Percentiles rank a stretch among this genome's conserved stretches.
Evolutionary conservation across 2,329 filamentous ascomycete genomes (phyloP).

Genomic region (Cryphonectria japonica): DNA sequence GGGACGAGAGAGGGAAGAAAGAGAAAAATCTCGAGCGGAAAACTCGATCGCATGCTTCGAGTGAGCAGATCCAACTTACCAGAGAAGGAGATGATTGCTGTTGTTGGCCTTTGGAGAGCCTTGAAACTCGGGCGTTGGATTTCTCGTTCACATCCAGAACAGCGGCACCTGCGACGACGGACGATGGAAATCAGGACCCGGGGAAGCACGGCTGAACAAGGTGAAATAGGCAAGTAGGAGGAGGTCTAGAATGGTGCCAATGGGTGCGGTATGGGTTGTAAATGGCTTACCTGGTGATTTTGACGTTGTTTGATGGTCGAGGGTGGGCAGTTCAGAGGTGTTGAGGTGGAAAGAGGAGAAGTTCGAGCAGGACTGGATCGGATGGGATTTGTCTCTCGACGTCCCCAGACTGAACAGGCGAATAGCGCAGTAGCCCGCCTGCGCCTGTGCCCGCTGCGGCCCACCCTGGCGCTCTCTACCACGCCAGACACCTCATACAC

Average conservation of each 20-base stretch:
- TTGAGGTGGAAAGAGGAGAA: conserved; percentile 38
- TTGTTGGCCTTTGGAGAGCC: conserved; percentile 36
- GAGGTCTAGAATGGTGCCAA: conserved; percentile 19
- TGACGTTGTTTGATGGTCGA: conserved; percentile 36
- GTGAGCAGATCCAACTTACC: conserved; percentile 43
- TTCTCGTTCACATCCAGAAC: conserved; percentile 33
- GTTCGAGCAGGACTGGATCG: conserved; percentile 35
- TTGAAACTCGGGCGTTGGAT: conserved; percentile 33
- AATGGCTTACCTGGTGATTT: conserved; percentile 35
- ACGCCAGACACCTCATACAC: conserved; percentile 19
- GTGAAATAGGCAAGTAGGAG: conserved; percentile 19
- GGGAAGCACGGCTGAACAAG: conserved; percentile 12
- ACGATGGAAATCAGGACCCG: conserved; percentile 26
- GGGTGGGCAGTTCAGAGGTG: conserved; percentile 37
- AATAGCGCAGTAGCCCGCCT: conserved; percentile 33
- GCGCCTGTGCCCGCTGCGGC: conserved; percentile 26
- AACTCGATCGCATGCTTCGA: conserved; percentile 43
- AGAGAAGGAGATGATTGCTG: conserved; percentile 38
- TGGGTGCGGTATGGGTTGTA: conserved; percentile 20
- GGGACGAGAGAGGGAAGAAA: conserved; percentile 30
- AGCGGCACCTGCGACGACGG: conserved; percentile 32
- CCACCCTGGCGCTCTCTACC: conserved; percentile 26
- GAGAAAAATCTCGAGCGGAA: conserved; percentile 17
- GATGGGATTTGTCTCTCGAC: conserved; percentile 34
- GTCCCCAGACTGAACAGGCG: conserved; percentile 26